Evolutionary conservation across 345 rosid genomes (phyloP), one percentile per base, ranked within the genome.

Genomic region (Pelargonium nanum): DNA sequence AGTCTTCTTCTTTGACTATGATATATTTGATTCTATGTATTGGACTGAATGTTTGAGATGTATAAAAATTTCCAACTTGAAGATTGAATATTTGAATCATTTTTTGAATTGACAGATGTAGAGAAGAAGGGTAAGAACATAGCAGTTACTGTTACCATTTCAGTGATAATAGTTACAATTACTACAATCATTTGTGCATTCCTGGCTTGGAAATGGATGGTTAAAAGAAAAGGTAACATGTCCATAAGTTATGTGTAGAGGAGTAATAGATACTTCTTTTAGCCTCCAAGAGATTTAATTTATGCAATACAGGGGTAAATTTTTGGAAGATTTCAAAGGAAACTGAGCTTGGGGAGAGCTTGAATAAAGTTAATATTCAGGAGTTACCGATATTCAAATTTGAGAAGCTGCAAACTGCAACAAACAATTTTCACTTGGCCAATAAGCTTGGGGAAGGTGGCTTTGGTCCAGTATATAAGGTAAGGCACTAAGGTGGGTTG

Each of bases 391-490:
- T 72, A 19, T 59, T 78, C 53, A 69, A 19, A 32, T 58, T 78
- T 52, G 45, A 61, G 57, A 40, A 57, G 58, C n/a, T 72, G 26
- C 61, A 63, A 50, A 55, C 22, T 57, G 74, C 77, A 57, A 71
- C 80, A 10, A 57, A 63, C 56, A 34, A 65, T 57, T 79, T 79
- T 50, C 20, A 67, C 6, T 4, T n/a, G 2, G 26, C 24, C 16
- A 73, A 66, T 51, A 65, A 73, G 56, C 70, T 75, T 1, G 83
- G 82, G 19, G 58, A 75, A 61, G 82, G 79, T 4, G 77, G 82
- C 20, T 78, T 78, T 24, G 82, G 79, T 26, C 73, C 79, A 0
- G 78, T 77, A 0, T 77, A 75, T 67, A 62, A 19, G 78, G 83
- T 75, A 70, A 57, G 30, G 45, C n/a, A n/a, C n/a, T n/a, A n/a